Base-by-base conservation (phyloP, 345 rosid species). In the Geranium brycei region DNA sequence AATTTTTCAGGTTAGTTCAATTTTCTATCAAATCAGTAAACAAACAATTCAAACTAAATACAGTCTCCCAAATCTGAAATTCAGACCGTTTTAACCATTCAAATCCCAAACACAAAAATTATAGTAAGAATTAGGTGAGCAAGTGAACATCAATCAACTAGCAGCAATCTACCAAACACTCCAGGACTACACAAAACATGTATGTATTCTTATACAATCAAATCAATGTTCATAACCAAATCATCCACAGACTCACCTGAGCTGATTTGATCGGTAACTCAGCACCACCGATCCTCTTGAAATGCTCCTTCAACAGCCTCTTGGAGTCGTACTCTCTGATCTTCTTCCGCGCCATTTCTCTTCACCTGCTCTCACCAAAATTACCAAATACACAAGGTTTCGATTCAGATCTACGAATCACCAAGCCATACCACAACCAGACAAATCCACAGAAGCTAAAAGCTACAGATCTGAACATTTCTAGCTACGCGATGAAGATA, bases 251-350 rank as follows among this genome's bases (percentile, higher is more conserved):
- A 35, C 18, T 57, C 19, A 57, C 75, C 75, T 71, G 75, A n/a
- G 75, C 75, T 12, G 75, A 71, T 55, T 57, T 69, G 62, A 66
- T 66, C 38, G 61, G 17, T 62, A 71, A 66, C 59, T 71, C 62
- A 67, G 62, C 62, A 60, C 63, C 63, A 59, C 67, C 63, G 61
- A 71, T 67, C 58, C 75, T 69, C 18, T 63, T 72, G 64, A 72
- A 32, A 66, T 71, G 75, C 59, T 71, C 71, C 64, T 72, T 72
- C 63, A 72, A 69, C 13, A 72, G 63, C 56, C 71, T 15, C 75
- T 72, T 72, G 63, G 75, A 66, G 66, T 72, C 75, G 64, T 72
- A 72, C 75, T 72, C 75, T 65, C 75, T 66, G 31, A 72, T 72
- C 75, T 72, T 72, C 75, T 72, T 72, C 60, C 75, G 58, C 30